phyloP scores from a whole-genome alignment of 306 rosid species.

The Alnus glutinosa region DNA sequence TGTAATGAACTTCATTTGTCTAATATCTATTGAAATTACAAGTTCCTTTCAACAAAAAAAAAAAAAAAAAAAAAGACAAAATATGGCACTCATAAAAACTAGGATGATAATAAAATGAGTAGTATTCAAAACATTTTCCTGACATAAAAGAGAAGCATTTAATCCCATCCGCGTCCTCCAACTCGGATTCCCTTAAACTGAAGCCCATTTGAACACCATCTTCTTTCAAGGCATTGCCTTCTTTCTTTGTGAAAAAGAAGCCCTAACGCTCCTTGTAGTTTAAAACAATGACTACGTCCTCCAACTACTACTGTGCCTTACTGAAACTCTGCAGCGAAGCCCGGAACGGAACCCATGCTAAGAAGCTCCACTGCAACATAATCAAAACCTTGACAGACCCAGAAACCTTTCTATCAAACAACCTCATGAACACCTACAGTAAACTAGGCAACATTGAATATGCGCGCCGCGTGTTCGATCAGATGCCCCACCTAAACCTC shows the following conservation, averaged over 20 bases:
- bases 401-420: slow-evolving; percentile 70
- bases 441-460: slow-evolving; percentile 46
- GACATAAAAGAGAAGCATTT: no score
- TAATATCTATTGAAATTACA: no score
- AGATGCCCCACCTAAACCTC: slow-evolving; percentile 56
- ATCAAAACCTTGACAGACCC: slow-evolving; percentile 48
- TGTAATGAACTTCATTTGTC: no score
- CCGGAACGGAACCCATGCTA: slow-evolving; percentile 38
- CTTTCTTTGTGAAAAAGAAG: not conserved
- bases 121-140: no score
- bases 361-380: slow-evolving; percentile 68
- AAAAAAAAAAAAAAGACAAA: no score
- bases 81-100: no score
- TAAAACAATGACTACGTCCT: slow-evolving; percentile 39
- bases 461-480: slow-evolving; percentile 67
- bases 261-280: slow-evolving; percentile 17
- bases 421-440: slow-evolving; percentile 49
- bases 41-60: no score
- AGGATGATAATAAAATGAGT: no score
- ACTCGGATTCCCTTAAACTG: no score
- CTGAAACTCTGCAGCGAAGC: slow-evolving; percentile 63
- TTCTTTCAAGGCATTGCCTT: no score
- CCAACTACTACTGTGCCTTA: slow-evolving; percentile 60
- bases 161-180: no score
- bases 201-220: no score